Conservation (phyloP, 2,329 filamentous ascomycete genomes). For the Phyllosticta paracitricarpa region DNA sequence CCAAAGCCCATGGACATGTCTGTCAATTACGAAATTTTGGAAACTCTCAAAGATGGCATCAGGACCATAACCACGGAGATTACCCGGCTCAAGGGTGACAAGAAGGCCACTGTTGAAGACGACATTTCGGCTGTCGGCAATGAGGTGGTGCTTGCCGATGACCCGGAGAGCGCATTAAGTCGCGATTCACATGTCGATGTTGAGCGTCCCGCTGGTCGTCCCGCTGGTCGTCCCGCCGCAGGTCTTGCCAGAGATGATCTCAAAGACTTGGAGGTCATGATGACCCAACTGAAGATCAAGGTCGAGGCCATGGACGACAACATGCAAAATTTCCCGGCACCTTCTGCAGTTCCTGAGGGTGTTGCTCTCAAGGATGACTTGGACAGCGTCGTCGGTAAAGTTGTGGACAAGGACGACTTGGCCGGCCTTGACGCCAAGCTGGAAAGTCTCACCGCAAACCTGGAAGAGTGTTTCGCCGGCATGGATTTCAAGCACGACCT, state of each 20-base stretch:
- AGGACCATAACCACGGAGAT: slow-evolving; percentile 68
- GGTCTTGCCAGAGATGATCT: slow-evolving; percentile 63
- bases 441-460: neutral
- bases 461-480: slow-evolving; percentile 24
- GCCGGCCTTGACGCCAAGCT: slow-evolving; percentile 28
- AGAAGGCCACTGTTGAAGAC: slow-evolving; percentile 34
- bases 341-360: slow-evolving; percentile 28
- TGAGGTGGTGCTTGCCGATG: slow-evolving; percentile 48
- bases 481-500: slow-evolving; percentile 40
- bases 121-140: slow-evolving; percentile 42
- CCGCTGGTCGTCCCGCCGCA: neutral
- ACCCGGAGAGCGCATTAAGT: slow-evolving; percentile 35
- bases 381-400: slow-evolving; percentile 28
- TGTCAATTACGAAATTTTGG: slow-evolving; percentile 79
- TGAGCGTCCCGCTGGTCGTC: neutral
- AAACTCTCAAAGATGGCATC: slow-evolving; percentile 75
- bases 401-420: slow-evolving; percentile 39
- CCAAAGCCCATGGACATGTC: slow-evolving; percentile 76
- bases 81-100: slow-evolving; percentile 58
- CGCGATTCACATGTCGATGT: slow-evolving; percentile 20
- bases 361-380: slow-evolving; percentile 40
- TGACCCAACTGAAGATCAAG: slow-evolving; percentile 74
- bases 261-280: slow-evolving; percentile 73
- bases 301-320: slow-evolving; percentile 63
- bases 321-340: slow-evolving; percentile 36